Evolutionary conservation across 1,139 yeast species (phyloP).

Genomic region (Geotrichum macrosporum): DNA sequence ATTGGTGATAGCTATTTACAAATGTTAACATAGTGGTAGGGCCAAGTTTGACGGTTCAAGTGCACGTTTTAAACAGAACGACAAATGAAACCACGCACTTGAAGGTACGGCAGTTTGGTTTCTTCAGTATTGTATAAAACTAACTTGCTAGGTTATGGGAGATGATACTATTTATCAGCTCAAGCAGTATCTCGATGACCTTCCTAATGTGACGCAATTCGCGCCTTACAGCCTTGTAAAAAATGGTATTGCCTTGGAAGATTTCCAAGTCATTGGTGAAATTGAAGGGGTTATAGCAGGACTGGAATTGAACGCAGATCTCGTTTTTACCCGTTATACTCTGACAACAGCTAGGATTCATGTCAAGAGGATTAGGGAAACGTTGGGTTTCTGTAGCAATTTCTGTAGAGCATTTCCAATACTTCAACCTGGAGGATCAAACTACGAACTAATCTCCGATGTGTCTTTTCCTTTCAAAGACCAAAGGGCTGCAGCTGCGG

Average conservation of each 20-base stretch:
- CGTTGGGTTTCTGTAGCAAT: slow-evolving; percentile 41
- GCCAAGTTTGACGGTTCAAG: too few species aligned
- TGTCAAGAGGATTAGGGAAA: slow-evolving; percentile 42
- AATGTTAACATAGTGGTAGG: too few species aligned
- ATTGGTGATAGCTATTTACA: too few species aligned
- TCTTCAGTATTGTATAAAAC: too few species aligned
- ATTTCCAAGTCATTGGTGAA: slow-evolving; percentile 36
- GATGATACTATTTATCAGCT: slow-evolving; percentile 54
- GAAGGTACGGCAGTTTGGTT: too few species aligned
- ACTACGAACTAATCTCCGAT: slow-evolving; percentile 36
- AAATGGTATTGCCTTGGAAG: slow-evolving; percentile 42
- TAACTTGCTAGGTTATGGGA: slow-evolving; percentile 21
- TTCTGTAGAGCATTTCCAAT: slow-evolving; percentile 33
- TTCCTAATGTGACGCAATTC: background rate
- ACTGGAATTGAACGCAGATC: background rate
- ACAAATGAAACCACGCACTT: too few species aligned
- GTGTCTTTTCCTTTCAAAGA: slow-evolving; percentile 26
- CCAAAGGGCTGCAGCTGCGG: slow-evolving; percentile 12
- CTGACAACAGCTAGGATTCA: background rate
- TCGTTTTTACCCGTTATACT: background rate
- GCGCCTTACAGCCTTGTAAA: slow-evolving; percentile 47
- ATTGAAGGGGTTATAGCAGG: slow-evolving; percentile 27
- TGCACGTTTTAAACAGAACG: too few species aligned
- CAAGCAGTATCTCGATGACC: slow-evolving; percentile 48
- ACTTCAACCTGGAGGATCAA: slow-evolving; percentile 42